A percentile compares a stretch with the other conserved stretches of the same genome.
phyloP scores from a whole-genome alignment of 148 eudicot genomes.

The Fagopyrum homotropicum region DNA sequence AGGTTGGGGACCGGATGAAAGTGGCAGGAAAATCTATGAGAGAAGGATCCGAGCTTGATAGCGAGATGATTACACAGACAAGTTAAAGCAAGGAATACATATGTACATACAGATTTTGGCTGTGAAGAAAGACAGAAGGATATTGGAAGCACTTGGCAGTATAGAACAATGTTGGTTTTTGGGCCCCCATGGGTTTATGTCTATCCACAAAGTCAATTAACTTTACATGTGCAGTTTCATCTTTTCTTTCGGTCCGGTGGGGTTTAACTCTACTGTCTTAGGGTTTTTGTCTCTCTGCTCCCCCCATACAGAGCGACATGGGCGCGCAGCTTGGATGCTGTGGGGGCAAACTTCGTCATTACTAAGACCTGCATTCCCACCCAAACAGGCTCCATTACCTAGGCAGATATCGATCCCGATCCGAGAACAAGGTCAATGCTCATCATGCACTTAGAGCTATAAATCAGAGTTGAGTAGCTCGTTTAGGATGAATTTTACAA shows the following conservation, averaged over 20 bases:
- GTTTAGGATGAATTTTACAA: too few species aligned
- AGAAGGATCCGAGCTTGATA: neutral
- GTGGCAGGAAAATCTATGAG: too few species aligned
- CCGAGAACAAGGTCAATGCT: neutral
- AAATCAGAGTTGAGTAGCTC: too few species aligned
- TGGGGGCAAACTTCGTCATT: neutral
- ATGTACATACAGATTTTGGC: neutral
- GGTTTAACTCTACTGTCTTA: neutral
- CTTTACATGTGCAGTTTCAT: neutral
- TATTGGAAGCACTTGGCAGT: slow-evolving; percentile 1
- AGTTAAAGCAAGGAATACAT: neutral
- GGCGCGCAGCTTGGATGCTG: neutral
- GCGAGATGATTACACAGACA: neutral
- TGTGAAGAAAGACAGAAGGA: neutral
- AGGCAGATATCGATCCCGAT: neutral
- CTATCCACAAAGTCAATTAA: neutral
- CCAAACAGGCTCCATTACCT: neutral
- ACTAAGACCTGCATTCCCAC: neutral
- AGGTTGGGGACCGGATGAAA: too few species aligned
- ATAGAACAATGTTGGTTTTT: neutral
- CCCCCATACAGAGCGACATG: neutral
- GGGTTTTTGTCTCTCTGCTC: neutral
- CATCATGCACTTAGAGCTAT: too few species aligned
- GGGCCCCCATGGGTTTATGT: neutral
- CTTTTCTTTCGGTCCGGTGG: neutral